Evolutionary conservation across 495 filamentous ascomycete species (phyloP), one percentile per base, ranked within the genome.

Genomic region (Penicillium turbatum): DNA sequence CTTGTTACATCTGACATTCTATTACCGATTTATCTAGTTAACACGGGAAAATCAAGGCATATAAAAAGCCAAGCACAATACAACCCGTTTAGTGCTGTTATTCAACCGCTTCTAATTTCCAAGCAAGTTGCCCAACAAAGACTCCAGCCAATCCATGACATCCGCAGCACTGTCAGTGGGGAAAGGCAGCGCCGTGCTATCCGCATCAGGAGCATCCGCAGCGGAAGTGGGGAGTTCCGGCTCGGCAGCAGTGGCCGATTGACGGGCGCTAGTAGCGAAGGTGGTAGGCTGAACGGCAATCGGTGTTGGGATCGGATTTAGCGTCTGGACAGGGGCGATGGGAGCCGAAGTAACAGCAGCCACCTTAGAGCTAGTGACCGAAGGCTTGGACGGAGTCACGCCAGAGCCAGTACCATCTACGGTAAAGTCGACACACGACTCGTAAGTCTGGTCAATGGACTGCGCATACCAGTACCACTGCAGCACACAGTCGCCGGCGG

Each of bases 341-440:
- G 35, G 13, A 38, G 37, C 27, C 0, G 48, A 26, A 24, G 49
- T 43, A 27, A 19, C 49, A 17, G 30, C 38, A 12, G 10, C 30
- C 3, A 16, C 32, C 19, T 6, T 27, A 19, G 49, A 29, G 30
- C 27, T 43, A 17, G 13, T 24, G 5, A 15, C 12, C 26, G 26
- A 37, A 12, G 32, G 10, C 44, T 47, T 16, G 17, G 51, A 57
- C 19, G 59, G 54, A 55, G 42, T 37, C 42, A 54, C 48, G 51
- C 54, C 21, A 13, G 58, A 59, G 46, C 54, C 61, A 17, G 64
- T 63, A n/a, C 65, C 69, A 29, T 65, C 64, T 36, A 86, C 64
- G 36, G 79, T 81, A 67, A 90, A 88, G 64, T 90, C 86, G 57
- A 88, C 63, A 63, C 86, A 88, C 37, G 79, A 79, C 77, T 89